Percentiles rank a stretch among this genome's conserved stretches.
Conservation (phyloP, 1,284 basidiomycete genomes). For the Porodaedalea pini region DNA sequence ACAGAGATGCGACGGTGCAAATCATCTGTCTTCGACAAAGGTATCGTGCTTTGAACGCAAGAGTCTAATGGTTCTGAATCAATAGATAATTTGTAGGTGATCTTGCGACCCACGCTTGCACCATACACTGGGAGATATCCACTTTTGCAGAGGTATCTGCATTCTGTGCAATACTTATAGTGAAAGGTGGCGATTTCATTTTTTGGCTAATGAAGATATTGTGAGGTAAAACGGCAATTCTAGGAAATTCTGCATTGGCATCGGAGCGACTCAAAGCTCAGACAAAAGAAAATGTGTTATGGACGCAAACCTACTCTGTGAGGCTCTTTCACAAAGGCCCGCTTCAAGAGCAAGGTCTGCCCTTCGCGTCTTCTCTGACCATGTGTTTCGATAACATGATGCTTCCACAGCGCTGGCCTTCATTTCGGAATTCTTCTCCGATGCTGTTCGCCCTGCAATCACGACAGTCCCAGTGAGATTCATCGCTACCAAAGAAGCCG, state of each 20-base stretch:
- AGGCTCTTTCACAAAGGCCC: constrained; percentile 16
- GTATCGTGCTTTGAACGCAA: background rate
- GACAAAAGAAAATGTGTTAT: background rate
- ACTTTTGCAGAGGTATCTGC: constrained; percentile 17
- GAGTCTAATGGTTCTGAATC: background rate
- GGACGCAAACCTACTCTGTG: constrained; percentile 14
- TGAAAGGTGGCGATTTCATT: constrained; percentile 11
- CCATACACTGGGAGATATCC: constrained; percentile 14
- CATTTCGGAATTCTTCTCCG: constrained; percentile 2
- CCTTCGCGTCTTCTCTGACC: background rate
- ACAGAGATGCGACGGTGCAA: constrained; percentile 31
- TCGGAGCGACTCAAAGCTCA: constrained; percentile 2
- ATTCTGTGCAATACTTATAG: constrained; percentile 17
- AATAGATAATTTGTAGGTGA: background rate
- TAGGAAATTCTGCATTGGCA: background rate
- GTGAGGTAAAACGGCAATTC: background rate
- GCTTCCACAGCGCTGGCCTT: background rate
- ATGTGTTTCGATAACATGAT: background rate
- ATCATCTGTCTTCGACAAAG: constrained; percentile 19
- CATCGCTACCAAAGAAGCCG: constrained; percentile 19
- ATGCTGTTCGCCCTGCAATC: constrained; percentile 8
- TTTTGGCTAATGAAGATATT: background rate
- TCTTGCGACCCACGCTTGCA: background rate
- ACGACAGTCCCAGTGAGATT: constrained; percentile 21
- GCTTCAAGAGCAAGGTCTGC: constrained; percentile 17